Conservation (phyloP, 1,284 basidiomycete genomes). For the Waitea zeae region DNA sequence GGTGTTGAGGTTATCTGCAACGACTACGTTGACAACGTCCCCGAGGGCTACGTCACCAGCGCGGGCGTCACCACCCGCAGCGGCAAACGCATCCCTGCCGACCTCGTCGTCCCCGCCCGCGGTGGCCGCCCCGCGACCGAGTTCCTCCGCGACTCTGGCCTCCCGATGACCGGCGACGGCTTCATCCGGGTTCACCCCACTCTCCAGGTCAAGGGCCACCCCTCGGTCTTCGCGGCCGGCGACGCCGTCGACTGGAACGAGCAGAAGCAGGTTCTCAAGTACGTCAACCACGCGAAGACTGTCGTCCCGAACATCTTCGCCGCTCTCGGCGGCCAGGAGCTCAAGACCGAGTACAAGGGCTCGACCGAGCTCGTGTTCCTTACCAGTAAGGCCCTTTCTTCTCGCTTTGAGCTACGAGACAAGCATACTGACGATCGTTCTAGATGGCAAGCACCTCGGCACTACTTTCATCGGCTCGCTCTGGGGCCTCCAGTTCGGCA, state of each 20-base stretch:
- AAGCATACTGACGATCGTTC: no score
- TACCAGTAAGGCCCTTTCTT: no score
- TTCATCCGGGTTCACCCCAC: slow-evolving; percentile 31
- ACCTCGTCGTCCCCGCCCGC: slow-evolving; percentile 36
- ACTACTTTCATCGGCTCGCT: no score
- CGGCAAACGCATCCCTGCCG: slow-evolving; percentile 33
- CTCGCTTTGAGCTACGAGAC: no score
- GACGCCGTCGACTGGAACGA: slow-evolving; percentile 42
- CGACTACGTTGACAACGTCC: slow-evolving; percentile 34
- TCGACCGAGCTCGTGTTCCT: slow-evolving; percentile 32
- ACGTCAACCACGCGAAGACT: slow-evolving; percentile 21
- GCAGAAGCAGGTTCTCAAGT: slow-evolving; percentile 39
- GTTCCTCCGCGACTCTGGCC: slow-evolving; percentile 21
- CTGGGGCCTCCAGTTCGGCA: no score
- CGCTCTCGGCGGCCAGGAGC: slow-evolving; percentile 18
- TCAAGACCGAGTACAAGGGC: slow-evolving; percentile 30
- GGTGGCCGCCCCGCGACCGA: slow-evolving; percentile 32
- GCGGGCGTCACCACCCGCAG: slow-evolving; percentile 28
- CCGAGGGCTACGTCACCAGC: slow-evolving; percentile 10
- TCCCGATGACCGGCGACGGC: slow-evolving; percentile 21
- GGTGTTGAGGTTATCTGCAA: slow-evolving; percentile 34
- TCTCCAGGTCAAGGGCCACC: slow-evolving; percentile 27
- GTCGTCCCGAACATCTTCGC: slow-evolving; percentile 28
- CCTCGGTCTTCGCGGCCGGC: slow-evolving; percentile 37
- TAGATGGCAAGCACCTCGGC: no score